These are phyloP conservation scores for Scortechinia acanthostroma DNA, from an alignment of 2,329 filamentous ascomycete species.

Conservation along the genomic window DNA sequence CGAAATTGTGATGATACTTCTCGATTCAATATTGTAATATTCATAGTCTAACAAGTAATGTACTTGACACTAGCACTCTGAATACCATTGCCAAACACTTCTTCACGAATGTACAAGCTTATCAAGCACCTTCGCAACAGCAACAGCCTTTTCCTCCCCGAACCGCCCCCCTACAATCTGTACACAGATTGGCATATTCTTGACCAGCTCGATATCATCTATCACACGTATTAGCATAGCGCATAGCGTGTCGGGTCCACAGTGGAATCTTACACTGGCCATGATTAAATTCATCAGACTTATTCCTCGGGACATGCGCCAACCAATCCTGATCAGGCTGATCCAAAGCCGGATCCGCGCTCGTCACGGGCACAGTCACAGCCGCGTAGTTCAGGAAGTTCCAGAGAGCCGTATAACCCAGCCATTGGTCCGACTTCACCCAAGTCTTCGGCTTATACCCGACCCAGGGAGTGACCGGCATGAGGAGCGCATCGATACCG, in stretches of 20 bases:
- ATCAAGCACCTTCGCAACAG: constrained; percentile 19
- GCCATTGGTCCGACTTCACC: constrained; percentile 12
- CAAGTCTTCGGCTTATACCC: constrained; percentile 9
- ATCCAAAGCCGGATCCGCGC: constrained; percentile 5
- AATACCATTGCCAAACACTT: too few species aligned
- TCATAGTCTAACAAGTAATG: too few species aligned
- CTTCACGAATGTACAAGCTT: constrained; percentile 11
- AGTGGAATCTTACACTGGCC: constrained; percentile 15
- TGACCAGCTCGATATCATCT: constrained; percentile 17
- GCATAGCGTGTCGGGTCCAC: constrained; percentile 9
- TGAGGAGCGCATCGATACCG: constrained; percentile 8
- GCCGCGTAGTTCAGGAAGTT: constrained; percentile 13
- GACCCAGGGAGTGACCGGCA: constrained; percentile 9
- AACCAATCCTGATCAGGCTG: neutral
- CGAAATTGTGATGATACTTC: constrained; percentile 1
- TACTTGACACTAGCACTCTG: too few species aligned
- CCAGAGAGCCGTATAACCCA: constrained; percentile 18
- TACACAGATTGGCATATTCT: constrained; percentile 20
- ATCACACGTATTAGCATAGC: constrained; percentile 11
- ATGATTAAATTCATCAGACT: constrained; percentile 19
- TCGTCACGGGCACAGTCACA: constrained; percentile 5
- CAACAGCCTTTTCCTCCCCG: constrained; percentile 20
- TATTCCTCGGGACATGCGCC: constrained; percentile 7
- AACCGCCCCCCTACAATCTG: constrained; percentile 20
- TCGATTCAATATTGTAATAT: too few species aligned